These are phyloP conservation scores for Candida wancherniae DNA, from an alignment of 805 yeast genomes.

Conservation along the genomic window DNA sequence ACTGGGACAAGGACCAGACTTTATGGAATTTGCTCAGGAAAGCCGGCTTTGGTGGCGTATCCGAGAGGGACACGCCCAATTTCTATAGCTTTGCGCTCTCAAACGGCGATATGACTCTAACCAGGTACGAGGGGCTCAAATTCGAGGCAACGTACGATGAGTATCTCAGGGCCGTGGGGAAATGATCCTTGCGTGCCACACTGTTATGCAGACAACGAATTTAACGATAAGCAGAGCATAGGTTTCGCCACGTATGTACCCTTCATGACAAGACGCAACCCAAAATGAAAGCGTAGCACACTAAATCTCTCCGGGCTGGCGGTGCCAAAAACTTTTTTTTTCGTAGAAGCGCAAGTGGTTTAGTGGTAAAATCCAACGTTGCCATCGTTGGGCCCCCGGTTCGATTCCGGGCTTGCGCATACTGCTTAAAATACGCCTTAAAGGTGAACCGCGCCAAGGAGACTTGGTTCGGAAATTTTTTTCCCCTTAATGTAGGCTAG, in stretches of 20 bases:
- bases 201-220: too few relatives aligned
- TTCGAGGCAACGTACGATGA: constrained; percentile 22
- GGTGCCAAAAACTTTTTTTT: not conserved
- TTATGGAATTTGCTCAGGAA: constrained; percentile 65
- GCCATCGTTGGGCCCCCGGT: constrained; percentile 7
- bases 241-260: too few relatives aligned
- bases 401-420: constrained; percentile 7
- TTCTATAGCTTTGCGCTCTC: constrained; percentile 27
- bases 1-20: constrained; percentile 73
- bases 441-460: too few relatives aligned
- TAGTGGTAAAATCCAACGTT: constrained; percentile 3
- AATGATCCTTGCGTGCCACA: too few relatives aligned
- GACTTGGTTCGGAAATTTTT: too few relatives aligned
- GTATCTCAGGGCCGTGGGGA: constrained; percentile 10
- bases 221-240: too few relatives aligned
- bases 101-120: constrained; percentile 32
- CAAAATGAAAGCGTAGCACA: too few relatives aligned
- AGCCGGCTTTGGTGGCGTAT: constrained; percentile 44
- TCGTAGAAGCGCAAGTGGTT: constrained; percentile 1
- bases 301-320: too few relatives aligned
- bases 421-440: too few relatives aligned
- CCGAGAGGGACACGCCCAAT: constrained; percentile 12
- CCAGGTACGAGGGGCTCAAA: constrained; percentile 36
- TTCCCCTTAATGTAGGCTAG: too few relatives aligned
- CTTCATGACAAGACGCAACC: too few relatives aligned